Conservation (phyloP, 257 asterid species). For the Solanum paucissectum region DNA sequence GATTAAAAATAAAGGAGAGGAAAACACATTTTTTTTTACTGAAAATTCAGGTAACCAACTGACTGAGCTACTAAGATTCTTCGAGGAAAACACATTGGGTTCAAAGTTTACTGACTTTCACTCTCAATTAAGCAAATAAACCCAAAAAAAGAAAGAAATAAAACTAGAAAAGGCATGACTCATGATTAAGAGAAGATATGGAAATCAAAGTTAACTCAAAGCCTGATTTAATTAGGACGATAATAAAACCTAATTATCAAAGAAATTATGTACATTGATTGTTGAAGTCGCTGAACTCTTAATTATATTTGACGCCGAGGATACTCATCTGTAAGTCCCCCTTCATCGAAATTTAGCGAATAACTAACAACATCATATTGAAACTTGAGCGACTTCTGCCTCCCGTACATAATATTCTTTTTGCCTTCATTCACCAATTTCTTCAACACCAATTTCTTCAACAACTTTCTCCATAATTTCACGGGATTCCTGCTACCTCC, state of each 20-base stretch:
- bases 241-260: not conserved
- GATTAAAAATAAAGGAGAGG: not conserved
- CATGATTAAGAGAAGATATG: no score
- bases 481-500: slow-evolving; percentile 10
- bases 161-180: not conserved
- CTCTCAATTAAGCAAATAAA: not conserved
- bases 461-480: slow-evolving; percentile 32
- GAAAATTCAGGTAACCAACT: no score
- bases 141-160: not conserved
- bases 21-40: no score
- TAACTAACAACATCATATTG: slow-evolving; percentile 74
- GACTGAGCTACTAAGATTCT: not conserved
- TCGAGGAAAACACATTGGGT: not conserved
- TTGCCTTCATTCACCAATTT: slow-evolving; percentile 52
- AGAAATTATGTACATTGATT: slow-evolving; percentile 4
- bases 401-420: slow-evolving; percentile 34
- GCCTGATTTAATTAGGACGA: not conserved
- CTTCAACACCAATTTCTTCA: no score
- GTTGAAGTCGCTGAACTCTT: slow-evolving; percentile 13
- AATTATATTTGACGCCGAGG: slow-evolving; percentile 9
- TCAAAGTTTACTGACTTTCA: not conserved
- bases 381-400: slow-evolving; percentile 30
- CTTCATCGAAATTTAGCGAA: slow-evolving; percentile 73
- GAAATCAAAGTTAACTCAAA: not conserved
- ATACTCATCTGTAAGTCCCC: slow-evolving; percentile 37